Percentiles rank a stretch among this genome's conserved stretches.
Conservation (phyloP, 2,329 filamentous ascomycete genomes). For the Trichoderma asperellum region DNA sequence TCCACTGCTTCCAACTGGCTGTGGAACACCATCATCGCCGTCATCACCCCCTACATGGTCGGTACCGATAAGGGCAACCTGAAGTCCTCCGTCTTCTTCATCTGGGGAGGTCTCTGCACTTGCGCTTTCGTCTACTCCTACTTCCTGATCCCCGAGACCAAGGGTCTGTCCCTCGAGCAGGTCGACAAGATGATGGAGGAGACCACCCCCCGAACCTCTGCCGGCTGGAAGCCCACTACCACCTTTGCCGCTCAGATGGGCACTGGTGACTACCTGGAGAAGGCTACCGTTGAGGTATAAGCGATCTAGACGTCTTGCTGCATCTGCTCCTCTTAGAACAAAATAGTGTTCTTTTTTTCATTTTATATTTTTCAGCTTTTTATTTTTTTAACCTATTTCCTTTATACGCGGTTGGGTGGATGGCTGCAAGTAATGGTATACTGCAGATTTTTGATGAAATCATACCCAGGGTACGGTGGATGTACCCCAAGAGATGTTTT, state of each 20-base stretch:
- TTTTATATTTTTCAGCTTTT: conserved; percentile 2
- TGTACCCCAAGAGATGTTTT: conserved; percentile 16
- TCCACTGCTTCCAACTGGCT: conserved; percentile 92
- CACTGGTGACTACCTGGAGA: conserved; percentile 41
- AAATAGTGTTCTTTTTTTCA: neutral
- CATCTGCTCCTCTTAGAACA: conserved; percentile 1
- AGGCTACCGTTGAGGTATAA: conserved; percentile 39
- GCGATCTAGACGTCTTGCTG: neutral
- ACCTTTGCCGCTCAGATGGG: conserved; percentile 63
- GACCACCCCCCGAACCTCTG: conserved; percentile 74
- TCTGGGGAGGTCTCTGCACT: conserved; percentile 72
- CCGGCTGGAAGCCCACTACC: conserved; percentile 72
- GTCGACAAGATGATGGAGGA: conserved; percentile 90
- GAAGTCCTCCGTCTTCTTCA: conserved; percentile 71
- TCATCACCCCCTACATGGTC: conserved; percentile 76
- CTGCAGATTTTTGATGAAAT: conserved; percentile 26
- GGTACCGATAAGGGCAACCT: conserved; percentile 65
- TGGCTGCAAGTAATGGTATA: conserved; percentile 21
- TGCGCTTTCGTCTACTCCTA: conserved; percentile 66
- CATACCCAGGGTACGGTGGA: conserved; percentile 24
- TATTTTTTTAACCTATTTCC: conserved; percentile 12
- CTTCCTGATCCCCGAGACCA: conserved; percentile 75
- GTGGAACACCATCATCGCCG: conserved; percentile 75
- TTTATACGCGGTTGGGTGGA: conserved; percentile 20
- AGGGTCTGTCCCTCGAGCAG: conserved; percentile 77